These are phyloP conservation scores for Rhodamnia argentea DNA, from an alignment of 345 rosid genomes.

Conservation along the genomic window DNA sequence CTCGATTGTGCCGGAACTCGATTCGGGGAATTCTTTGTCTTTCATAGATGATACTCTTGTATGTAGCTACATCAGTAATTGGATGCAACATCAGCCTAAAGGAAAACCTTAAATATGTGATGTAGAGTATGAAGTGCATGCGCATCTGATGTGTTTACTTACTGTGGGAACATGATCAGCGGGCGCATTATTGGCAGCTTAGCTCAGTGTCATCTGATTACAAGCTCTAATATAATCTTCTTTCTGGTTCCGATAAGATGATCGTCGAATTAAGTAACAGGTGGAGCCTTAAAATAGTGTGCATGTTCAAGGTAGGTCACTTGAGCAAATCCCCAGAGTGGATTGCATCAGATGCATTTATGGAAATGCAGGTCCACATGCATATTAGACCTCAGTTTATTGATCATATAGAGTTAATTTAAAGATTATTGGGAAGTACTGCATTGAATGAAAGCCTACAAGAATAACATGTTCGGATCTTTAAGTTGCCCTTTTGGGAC, in stretches of 20 bases:
- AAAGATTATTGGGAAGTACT: background rate
- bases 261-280: background rate
- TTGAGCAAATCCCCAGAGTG: background rate
- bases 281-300: background rate
- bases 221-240: background rate
- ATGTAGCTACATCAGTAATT: background rate
- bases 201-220: background rate
- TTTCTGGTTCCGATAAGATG: background rate
- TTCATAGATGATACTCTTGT: background rate
- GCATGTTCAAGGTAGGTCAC: background rate
- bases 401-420: too few relatives aligned
- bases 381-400: background rate
- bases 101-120: background rate
- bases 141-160: background rate
- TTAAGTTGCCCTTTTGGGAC: background rate
- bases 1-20: background rate
- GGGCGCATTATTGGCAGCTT: background rate
- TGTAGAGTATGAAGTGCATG: background rate
- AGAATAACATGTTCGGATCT: background rate
- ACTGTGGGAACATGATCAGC: background rate
- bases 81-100: background rate
- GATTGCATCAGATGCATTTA: background rate
- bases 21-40: background rate
- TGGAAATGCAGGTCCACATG: background rate
- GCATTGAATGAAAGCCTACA: background rate